These are phyloP conservation scores for Rutstroemia sp. DNA, from an alignment of 2,329 filamentous ascomycete species.

Conservation along the genomic window DNA sequence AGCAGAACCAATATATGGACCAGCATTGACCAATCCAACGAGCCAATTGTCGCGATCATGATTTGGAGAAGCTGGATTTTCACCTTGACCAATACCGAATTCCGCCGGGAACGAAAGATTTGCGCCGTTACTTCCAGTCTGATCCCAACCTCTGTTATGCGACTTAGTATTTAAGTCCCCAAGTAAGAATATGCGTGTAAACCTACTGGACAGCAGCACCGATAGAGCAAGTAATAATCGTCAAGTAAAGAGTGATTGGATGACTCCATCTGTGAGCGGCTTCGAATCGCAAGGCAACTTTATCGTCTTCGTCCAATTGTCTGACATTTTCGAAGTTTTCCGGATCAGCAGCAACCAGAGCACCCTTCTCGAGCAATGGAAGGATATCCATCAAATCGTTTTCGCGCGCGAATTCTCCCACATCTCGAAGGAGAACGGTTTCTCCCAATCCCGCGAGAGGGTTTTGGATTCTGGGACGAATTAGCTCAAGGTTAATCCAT, in stretches of 20 bases:
- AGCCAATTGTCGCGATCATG: constrained; percentile 35
- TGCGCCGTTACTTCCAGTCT: constrained; percentile 39
- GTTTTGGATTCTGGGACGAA: constrained; percentile 32
- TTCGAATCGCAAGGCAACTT: constrained; percentile 52
- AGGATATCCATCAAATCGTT: constrained; percentile 53
- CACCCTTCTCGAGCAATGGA: constrained; percentile 57
- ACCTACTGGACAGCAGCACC: constrained; percentile 52
- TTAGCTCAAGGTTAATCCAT: not conserved
- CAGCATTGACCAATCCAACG: constrained; percentile 50
- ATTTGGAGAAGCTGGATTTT: constrained; percentile 3
- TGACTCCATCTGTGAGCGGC: constrained; percentile 61
- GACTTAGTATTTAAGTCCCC: not conserved
- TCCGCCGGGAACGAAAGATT: constrained; percentile 35
- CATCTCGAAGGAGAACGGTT: constrained; percentile 43
- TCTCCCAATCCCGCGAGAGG: constrained; percentile 48
- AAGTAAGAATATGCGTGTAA: not conserved
- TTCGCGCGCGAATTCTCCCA: constrained; percentile 53
- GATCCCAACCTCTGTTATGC: constrained; percentile 15
- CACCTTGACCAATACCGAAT: constrained; percentile 39
- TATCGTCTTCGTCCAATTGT: constrained; percentile 52
- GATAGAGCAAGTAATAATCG: constrained; percentile 59
- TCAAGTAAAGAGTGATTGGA: constrained; percentile 55
- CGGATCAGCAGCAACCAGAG: constrained; percentile 66
- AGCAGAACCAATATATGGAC: constrained; percentile 42
- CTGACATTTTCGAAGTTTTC: constrained; percentile 51